A percentile compares a stretch with the other conserved stretches of the same genome.
These are phyloP conservation scores for Psilocybe subaeruginosa DNA, from an alignment of 768 basidiomycete genomes.

Conservation along the genomic window DNA sequence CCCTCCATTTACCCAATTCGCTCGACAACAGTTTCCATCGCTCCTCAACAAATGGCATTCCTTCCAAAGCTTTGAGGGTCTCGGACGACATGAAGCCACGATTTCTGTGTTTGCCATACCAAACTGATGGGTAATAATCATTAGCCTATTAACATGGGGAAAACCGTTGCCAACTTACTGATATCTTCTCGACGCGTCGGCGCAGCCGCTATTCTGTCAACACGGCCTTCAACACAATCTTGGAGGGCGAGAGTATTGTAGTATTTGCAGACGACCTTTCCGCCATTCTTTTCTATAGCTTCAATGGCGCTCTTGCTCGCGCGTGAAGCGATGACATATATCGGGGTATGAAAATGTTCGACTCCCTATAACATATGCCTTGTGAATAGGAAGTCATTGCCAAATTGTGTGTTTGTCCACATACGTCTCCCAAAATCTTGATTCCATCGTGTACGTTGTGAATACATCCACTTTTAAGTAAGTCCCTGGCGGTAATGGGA, in stretches of 20 bases:
- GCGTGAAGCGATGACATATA: slow-evolving; percentile 82
- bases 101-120: slow-evolving; percentile 76
- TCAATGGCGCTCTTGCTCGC: slow-evolving; percentile 86
- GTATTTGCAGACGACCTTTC: slow-evolving; percentile 86
- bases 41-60: slow-evolving; percentile 64
- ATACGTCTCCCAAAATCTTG: slow-evolving; percentile 85
- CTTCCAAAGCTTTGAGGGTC: slow-evolving; percentile 53
- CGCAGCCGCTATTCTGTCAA: slow-evolving; percentile 72
- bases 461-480: slow-evolving; percentile 85
- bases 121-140: slow-evolving; percentile 46
- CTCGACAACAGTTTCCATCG: slow-evolving; percentile 70
- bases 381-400: not conserved
- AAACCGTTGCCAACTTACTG: slow-evolving; percentile 46
- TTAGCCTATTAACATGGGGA: not conserved
- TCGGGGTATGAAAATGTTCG: slow-evolving; percentile 63
- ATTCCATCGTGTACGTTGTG: slow-evolving; percentile 91
- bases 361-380: slow-evolving; percentile 53
- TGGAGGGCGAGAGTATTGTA: slow-evolving; percentile 87
- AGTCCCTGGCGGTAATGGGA: slow-evolving; percentile 86
- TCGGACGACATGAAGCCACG: slow-evolving; percentile 73
- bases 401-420: slow-evolving; percentile 30
- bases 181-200: slow-evolving; percentile 89
- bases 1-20: slow-evolving; percentile 61
- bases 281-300: slow-evolving; percentile 82
- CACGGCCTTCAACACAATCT: slow-evolving; percentile 74